A percentile compares a stretch with the other conserved stretches of the same genome.
Conservation (phyloP, 495 filamentous ascomycete species). For the Choiromyces venosus region DNA sequence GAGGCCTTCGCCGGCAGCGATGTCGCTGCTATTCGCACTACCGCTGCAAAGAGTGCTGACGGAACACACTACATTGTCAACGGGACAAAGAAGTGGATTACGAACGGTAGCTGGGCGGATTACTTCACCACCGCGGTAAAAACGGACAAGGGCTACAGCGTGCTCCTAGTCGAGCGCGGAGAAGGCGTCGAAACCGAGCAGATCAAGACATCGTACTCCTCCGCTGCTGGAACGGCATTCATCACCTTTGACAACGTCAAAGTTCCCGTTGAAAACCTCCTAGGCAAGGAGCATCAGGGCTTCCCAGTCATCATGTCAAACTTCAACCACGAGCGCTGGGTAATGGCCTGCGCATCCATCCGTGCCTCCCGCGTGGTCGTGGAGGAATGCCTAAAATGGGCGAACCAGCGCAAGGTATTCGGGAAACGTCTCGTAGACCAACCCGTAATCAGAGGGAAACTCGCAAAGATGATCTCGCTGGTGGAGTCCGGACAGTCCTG, state of each 20-base stretch:
- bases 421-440: slow-evolving; percentile 74
- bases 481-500: slow-evolving; percentile 77
- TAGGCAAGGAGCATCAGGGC: slow-evolving; percentile 80
- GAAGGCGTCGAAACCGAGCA: slow-evolving; percentile 54
- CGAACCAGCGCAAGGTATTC: slow-evolving; percentile 83
- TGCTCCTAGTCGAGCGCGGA: slow-evolving; percentile 67
- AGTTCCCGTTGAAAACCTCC: slow-evolving; percentile 70
- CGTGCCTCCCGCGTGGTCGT: slow-evolving; percentile 63
- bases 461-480: slow-evolving; percentile 82
- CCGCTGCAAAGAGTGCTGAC: slow-evolving; percentile 72
- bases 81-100: slow-evolving; percentile 93
- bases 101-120: slow-evolving; percentile 76
- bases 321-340: slow-evolving; percentile 61
- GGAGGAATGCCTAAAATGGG: slow-evolving; percentile 85
- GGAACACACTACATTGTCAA: slow-evolving; percentile 81
- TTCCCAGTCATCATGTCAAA: slow-evolving; percentile 84
- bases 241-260: slow-evolving; percentile 83
- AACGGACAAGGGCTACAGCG: slow-evolving; percentile 75
- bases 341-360: slow-evolving; percentile 57
- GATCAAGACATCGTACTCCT: slow-evolving; percentile 83
- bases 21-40: slow-evolving; percentile 76
- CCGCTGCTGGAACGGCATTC: slow-evolving; percentile 71
- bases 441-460: slow-evolving; percentile 78
- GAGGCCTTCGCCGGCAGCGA: slow-evolving; percentile 87
- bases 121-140: slow-evolving; percentile 79